Evolutionary conservation across 208 protist species (phyloP), one percentile per base, ranked within the genome.

Genomic region (Angomonas deanei): DNA sequence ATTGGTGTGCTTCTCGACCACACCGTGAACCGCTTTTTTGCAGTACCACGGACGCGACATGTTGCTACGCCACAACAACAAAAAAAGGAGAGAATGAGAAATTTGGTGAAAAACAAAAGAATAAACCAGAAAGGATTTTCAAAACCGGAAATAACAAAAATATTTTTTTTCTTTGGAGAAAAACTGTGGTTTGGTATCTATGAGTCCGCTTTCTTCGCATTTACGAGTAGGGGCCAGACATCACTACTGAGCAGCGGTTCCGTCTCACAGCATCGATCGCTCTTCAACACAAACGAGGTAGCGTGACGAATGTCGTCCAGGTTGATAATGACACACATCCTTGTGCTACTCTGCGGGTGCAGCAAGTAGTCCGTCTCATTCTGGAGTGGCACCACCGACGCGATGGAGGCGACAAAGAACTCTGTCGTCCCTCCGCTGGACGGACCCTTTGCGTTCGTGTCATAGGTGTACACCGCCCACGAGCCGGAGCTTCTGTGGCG

Each of bases 21-120:
- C 61, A 38, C 76, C 80, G 57, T 87, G 80, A 2, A 78, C 32
- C 60, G 26, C 33, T 61, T 13, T 24, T 52, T 27, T 53, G 47
- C 74, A 78, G 68, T 81, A 81, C 76, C 68, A 73, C 63, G 80
- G 80, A 24, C 47, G 30, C 17, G 26, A 10, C 68, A 68, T 73
- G 0, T 2, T 34, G 47, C 11, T 26, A 21, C 11, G 36, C 15
- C 36, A 8, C 47, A 6, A 42, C 8, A 42, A 42, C 36, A 42
- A 42, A 42, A 15, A 15, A 42, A 42, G 15, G 15, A 42, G 36
- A n/a, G n/a, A n/a, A n/a, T n/a, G n/a, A n/a, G 36, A 42, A 42
- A 42, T 42, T 42, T n/a, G 36, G 21, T 10, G 32, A 6, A 17
- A 24, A n/a, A 10, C 56, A 24, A n/a, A 33, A 60, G 21, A 46